Evolutionary conservation across 768 basidiomycete species (phyloP).

Genomic region (Leccinellum albellum): DNA sequence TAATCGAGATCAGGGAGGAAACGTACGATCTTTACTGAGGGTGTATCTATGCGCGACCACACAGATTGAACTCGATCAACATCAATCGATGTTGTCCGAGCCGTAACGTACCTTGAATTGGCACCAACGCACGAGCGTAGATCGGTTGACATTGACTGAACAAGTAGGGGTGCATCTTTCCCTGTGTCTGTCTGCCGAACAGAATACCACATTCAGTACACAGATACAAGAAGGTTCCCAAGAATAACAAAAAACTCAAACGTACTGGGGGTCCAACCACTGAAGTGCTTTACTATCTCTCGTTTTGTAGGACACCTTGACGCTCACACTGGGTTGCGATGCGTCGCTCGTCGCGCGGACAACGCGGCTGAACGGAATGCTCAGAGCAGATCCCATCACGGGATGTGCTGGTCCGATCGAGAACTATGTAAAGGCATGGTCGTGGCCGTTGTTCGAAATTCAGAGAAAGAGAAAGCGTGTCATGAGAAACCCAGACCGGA

Average conservation of each 20-base stretch:
- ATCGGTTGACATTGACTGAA: slow-evolving; percentile 95
- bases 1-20: not conserved
- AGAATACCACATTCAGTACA: not conserved
- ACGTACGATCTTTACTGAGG: slow-evolving; percentile 79
- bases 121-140: slow-evolving; percentile 75
- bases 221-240: not conserved
- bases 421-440: slow-evolving; percentile 36
- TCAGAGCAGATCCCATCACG: slow-evolving; percentile 75
- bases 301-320: slow-evolving; percentile 67
- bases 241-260: not conserved
- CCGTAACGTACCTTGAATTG: slow-evolving; percentile 60
- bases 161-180: slow-evolving; percentile 81
- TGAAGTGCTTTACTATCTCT: slow-evolving; percentile 78
- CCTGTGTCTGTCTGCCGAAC: slow-evolving; percentile 70
- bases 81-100: not conserved
- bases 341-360: slow-evolving; percentile 33
- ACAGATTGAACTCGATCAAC: not conserved
- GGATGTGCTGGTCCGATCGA: slow-evolving; percentile 52
- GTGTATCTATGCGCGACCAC: slow-evolving; percentile 54
- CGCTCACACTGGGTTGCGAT: slow-evolving; percentile 18
- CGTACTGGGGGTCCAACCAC: slow-evolving; percentile 78
- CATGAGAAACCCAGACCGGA: not conserved
- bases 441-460: not conserved
- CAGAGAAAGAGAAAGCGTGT: not conserved
- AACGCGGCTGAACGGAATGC: slow-evolving; percentile 47